These are phyloP conservation scores for Croton setiger DNA, from an alignment of 441 rosid species.

Conservation along the genomic window DNA sequence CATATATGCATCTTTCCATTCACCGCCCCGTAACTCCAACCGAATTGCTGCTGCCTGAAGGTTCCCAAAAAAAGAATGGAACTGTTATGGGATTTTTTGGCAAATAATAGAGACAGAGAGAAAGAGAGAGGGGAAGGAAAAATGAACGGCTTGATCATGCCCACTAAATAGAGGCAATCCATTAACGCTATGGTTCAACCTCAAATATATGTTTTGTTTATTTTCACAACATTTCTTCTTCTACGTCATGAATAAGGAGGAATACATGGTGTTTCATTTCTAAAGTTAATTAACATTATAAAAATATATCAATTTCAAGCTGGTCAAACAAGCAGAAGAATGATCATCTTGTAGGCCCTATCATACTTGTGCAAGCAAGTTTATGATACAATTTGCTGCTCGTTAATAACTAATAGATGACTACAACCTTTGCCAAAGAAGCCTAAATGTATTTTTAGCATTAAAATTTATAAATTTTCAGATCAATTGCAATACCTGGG, in stretches of 20 bases:
- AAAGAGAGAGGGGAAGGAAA: no score
- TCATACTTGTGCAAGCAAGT: no score
- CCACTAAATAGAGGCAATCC: no score
- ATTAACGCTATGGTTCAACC: no score
- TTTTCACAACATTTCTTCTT: no score
- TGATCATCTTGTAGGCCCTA: background rate
- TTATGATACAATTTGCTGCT: no score
- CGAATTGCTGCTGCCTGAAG: slow-evolving; percentile 81
- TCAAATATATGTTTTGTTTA: no score
- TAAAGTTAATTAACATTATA: background rate
- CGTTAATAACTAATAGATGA: no score
- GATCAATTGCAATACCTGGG: slow-evolving; percentile 57
- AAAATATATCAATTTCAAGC: background rate
- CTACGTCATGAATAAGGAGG: background rate
- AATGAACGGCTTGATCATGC: no score
- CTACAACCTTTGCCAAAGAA: no score
- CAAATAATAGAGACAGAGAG: background rate
- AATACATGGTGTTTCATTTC: no score
- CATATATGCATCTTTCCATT: slow-evolving; percentile 79
- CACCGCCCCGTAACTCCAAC: slow-evolving; percentile 85
- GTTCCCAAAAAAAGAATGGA: background rate
- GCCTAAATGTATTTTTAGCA: background rate
- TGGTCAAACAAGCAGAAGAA: background rate
- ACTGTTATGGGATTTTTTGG: no score
- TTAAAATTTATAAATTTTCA: background rate